Conservation (phyloP, 108 stramenopile genomes). For the Cyclotella atomus region DNA sequence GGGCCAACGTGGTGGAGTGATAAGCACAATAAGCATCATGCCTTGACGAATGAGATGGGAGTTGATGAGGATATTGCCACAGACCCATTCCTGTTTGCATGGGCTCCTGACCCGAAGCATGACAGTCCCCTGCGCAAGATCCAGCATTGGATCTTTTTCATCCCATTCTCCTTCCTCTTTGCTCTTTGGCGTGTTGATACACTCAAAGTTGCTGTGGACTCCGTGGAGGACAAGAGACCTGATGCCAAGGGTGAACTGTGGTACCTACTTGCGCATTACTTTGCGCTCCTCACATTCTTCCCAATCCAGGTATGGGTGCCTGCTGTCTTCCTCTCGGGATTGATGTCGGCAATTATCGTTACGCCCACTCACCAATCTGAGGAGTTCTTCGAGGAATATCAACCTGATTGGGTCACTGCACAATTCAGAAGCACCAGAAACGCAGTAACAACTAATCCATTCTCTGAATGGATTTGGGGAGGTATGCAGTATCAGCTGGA, state of each 20-base stretch:
- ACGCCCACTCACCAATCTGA: conserved; percentile 95
- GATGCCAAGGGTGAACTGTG: conserved; percentile 78
- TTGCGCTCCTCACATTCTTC: conserved; percentile 72
- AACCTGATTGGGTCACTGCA: conserved; percentile 89
- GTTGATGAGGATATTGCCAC: conserved; percentile 94
- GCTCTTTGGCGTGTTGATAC: conserved; percentile 91
- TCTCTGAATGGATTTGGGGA: conserved; percentile 92
- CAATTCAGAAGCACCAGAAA: conserved; percentile 93
- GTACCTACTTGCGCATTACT: conserved; percentile 80
- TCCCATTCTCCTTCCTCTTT: conserved; percentile 88
- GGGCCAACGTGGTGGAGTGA: conserved; percentile 87
- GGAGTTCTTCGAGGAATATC: conserved; percentile 86
- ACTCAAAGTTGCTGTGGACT: conserved; percentile 75
- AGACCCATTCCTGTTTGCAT: conserved; percentile 89
- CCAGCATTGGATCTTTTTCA: conserved; percentile 85
- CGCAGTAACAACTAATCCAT: conserved; percentile 86
- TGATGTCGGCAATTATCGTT: conserved; percentile 91
- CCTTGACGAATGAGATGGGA: conserved; percentile 89
- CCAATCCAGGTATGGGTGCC: conserved; percentile 81
- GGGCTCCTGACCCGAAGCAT: conserved; percentile 81
- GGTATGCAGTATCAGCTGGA: conserved; percentile 97
- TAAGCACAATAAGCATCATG: conserved; percentile 93
- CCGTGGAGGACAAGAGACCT: conserved; percentile 69
- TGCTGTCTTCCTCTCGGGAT: conserved; percentile 85
- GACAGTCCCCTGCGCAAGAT: conserved; percentile 91